Evolutionary conservation across 2,329 filamentous ascomycete species (phyloP), one percentile per base, ranked within the genome.

Genomic region (Talaromyces sp.): DNA sequence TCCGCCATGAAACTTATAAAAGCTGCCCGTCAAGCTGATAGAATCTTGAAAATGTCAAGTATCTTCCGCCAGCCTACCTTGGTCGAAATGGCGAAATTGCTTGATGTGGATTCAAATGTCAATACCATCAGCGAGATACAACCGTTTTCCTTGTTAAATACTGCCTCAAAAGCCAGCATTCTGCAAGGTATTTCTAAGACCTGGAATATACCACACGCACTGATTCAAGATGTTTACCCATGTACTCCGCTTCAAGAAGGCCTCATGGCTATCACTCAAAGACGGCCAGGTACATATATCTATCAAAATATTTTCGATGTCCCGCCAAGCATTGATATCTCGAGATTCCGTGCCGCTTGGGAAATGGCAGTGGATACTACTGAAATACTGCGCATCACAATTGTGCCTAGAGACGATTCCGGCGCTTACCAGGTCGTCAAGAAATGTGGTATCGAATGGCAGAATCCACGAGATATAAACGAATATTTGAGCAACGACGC

Each of bases 181-280:
- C 9, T 24, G n/a, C 11, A 48, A 10, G 9, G 21, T 48, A 24
- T 48, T 21, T 21, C 43, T 24, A 7, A 19, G n/a, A 48, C 17
- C 11, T 48, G 43, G 43, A 24, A 24, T 14, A 24, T 48, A n/a
- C n/a, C 43, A 48, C 3, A 14, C 9, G 21, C 43, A 24, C 62
- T 65, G 1, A 66, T 78, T 50, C 66, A 75, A 56, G 75, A 77
- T 55, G 74, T 77, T 14, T 77, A 76, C 50, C 75, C 75, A 10
- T 75, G 73, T 60, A 77, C 74, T 3, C 70, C 75, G 1, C 70
- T 73, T 0, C 75, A 78, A 56, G 74, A 77, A 60, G 79, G 76
- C 1, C 69, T 81, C 0, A 68, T 80, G 41, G 76, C 78, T 0
- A 74, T 80, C 57, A 78, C 77, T 0, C 70, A 75, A 26, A 78